These are phyloP conservation scores for Patellifolia procumbens DNA, from an alignment of 179 eudicot species.

Conservation along the genomic window DNA sequence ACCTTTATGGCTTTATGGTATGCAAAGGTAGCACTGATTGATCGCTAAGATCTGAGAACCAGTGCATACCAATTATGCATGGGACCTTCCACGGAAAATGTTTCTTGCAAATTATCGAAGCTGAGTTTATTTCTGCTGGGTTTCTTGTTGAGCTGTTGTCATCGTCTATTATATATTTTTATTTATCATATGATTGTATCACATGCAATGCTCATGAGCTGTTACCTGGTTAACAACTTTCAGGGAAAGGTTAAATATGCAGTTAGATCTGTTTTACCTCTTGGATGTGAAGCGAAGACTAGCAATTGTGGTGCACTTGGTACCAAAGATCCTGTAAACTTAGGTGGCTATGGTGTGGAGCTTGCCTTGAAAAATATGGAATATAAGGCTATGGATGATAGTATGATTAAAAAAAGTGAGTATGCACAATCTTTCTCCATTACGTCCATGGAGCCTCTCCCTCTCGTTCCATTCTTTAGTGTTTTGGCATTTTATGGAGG, in stretches of 20 bases:
- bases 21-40: not conserved
- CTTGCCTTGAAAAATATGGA: conserved; percentile 99
- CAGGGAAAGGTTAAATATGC: conserved; percentile 86
- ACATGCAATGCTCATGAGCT: conserved; percentile 13
- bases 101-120: not conserved
- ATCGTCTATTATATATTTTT: not conserved
- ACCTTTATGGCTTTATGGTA: not conserved
- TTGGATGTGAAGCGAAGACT: conserved; percentile 70
- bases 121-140: not conserved
- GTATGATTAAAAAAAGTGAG: conserved; percentile 74
- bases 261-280: conserved; percentile 77
- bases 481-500: not conserved
- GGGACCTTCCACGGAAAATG: not conserved
- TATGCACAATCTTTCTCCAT: conserved; percentile 9
- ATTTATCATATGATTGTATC: conserved; percentile 11
- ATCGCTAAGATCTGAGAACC: not conserved
- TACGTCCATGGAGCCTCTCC: not conserved
- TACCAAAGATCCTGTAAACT: conserved; percentile 66
- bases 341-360: conserved; percentile 99
- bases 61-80: not conserved
- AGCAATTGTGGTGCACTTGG: conserved; percentile 79
- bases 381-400: conserved; percentile 99
- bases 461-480: too few relatives aligned
- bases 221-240: conserved; percentile 10
- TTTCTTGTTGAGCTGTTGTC: not conserved